Evolutionary conservation across 2,329 filamentous ascomycete genomes (phyloP), one percentile per base, ranked within the genome.

Genomic region (Chrysosphaeria jannelii): DNA sequence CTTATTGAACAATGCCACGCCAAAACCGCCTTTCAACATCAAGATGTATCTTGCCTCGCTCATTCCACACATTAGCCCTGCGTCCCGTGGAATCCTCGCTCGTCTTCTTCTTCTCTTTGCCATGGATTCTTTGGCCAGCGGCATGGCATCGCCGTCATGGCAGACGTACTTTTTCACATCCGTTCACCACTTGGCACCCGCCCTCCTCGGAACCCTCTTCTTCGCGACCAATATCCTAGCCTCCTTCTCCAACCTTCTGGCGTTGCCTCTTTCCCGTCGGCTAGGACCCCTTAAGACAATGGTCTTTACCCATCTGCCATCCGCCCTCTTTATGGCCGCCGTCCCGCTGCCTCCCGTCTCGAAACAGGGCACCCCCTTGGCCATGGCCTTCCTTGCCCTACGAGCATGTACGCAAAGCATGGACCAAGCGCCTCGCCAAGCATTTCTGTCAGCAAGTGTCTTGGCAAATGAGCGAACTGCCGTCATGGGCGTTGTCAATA

Each of bases 301-400:
- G 68, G 65, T 70, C 6, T 69, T 71, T 35, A 72, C 67, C 0
- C 67, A 75, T 33, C 46, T 75, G 1, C 69, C 69, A 0, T 70
- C 65, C 0, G 50, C 67, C 6, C 41, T 74, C 13, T 65, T 63
- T 31, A 50, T 74, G 2, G 46, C 57, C 9, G 40, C 74, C 11
- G 58, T 75, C 12, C 33, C 35, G 3, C 11, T 35, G 3, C 24
- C 28, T 5, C 22, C 23, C 2, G 14, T 22, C 4, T 27, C 26
- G 6, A 16, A 27, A 4, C 14, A 10, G 11, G 27, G 29, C 23
- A 27, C 29, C 12, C 21, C 18, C 8, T 20, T 30, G 14, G 26
- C 28, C 21, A 25, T 71, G 21, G 38, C 49, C 0, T 57, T 75
- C 26, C 45, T 74, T 8, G 39, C 67, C 10, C 45, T 68, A 8